Evolutionary conservation across 306 rosid genomes (phyloP).

Genomic region (Morella rubra): DNA sequence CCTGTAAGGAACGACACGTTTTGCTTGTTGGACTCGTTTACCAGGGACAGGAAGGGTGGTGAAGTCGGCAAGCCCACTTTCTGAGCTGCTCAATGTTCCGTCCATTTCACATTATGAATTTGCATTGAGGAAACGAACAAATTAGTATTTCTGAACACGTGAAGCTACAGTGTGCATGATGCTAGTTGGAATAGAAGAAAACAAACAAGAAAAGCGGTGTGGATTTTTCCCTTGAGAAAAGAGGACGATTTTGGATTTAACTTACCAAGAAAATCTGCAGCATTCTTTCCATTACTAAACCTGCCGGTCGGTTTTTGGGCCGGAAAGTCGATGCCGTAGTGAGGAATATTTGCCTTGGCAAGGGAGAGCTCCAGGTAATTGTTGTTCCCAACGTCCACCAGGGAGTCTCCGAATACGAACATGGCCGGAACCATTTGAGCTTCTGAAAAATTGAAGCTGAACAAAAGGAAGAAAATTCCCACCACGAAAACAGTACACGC

Average conservation of each 20-base stretch:
- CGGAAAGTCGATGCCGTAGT: slow-evolving; percentile 3
- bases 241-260: background rate
- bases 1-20: slow-evolving; percentile 43
- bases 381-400: slow-evolving; percentile 82
- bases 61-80: slow-evolving; percentile 67
- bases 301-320: background rate
- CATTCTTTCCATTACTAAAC: background rate
- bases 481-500: background rate
- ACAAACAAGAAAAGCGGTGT: too few relatives aligned
- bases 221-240: background rate
- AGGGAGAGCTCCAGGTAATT: slow-evolving; percentile 51
- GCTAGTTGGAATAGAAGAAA: too few relatives aligned
- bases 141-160: background rate
- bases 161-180: slow-evolving; percentile 3
- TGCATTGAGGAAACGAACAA: background rate
- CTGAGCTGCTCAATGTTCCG: slow-evolving; percentile 46
- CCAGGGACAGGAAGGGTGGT: slow-evolving; percentile 64
- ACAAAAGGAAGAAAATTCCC: slow-evolving; percentile 11
- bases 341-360: slow-evolving; percentile 6
- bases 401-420: slow-evolving; percentile 78
- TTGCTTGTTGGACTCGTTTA: slow-evolving; percentile 30
- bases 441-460: slow-evolving; percentile 22
- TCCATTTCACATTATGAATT: background rate
- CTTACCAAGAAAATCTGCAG: slow-evolving; percentile 11
- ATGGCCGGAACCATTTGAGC: slow-evolving; percentile 57